Percentiles rank a stretch among this genome's conserved stretches.
phyloP scores from a whole-genome alignment of 2,329 filamentous ascomycete genomes.

The Aspergillus fumigatiaffinis region DNA sequence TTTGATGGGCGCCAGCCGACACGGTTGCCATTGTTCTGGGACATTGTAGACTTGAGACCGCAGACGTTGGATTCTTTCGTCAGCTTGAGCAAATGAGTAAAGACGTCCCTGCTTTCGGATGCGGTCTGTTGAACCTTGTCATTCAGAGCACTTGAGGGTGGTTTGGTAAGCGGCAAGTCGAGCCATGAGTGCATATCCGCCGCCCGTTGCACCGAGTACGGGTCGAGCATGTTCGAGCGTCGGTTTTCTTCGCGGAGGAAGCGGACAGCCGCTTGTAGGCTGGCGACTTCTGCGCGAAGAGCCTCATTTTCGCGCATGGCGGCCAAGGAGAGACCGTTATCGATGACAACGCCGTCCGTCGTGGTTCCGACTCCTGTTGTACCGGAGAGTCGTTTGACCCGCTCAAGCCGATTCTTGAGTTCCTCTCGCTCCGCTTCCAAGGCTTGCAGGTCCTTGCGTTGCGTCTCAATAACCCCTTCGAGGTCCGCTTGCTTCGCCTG shows the following conservation, averaged over 20 bases:
- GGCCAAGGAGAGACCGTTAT: conserved; percentile 36
- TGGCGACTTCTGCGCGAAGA: conserved; percentile 40
- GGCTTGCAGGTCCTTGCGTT: conserved; percentile 34
- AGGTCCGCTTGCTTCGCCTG: conserved; percentile 32
- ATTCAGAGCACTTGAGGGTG: conserved; percentile 16
- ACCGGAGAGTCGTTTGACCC: conserved; percentile 39
- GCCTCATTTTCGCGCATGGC: conserved; percentile 43
- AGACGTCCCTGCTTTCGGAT: conserved; percentile 41
- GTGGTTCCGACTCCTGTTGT: conserved; percentile 34
- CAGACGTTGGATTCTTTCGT: conserved; percentile 39
- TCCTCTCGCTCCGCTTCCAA: conserved; percentile 40
- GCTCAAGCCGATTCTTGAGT: conserved; percentile 39
- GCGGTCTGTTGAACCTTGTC: conserved; percentile 34
- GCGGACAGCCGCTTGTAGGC: conserved; percentile 44
- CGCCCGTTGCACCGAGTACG: conserved; percentile 39
- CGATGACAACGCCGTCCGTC: conserved; percentile 36
- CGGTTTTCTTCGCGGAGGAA: conserved; percentile 45
- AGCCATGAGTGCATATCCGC: conserved; percentile 43
- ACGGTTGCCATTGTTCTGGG: conserved; percentile 22
- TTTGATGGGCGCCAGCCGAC: conserved; percentile 40
- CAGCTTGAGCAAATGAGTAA: conserved; percentile 40
- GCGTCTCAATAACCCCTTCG: conserved; percentile 30
- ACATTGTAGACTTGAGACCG: conserved; percentile 36
- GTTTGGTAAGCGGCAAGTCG: conserved; percentile 35
- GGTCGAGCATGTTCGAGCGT: conserved; percentile 37